phyloP scores from a whole-genome alignment of 805 yeast genomes.

The Metschnikowia proteae region DNA sequence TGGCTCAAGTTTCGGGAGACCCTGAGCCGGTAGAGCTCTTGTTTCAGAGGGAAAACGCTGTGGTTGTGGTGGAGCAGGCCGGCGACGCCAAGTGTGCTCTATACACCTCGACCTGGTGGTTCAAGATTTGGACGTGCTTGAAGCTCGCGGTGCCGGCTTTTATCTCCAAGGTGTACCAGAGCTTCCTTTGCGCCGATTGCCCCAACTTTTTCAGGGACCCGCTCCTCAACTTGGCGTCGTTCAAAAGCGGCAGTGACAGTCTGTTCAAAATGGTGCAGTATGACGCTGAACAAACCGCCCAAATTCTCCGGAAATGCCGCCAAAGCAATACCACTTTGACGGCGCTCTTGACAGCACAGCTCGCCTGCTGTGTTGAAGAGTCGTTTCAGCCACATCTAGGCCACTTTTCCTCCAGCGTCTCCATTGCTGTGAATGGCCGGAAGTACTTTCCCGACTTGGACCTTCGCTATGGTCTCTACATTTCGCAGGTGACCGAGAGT shows the following conservation, averaged over 20 bases:
- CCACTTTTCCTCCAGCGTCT: constrained; percentile 5
- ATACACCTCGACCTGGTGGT: constrained; percentile 4
- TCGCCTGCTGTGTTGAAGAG: constrained; percentile 4
- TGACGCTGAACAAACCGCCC: constrained; percentile 2
- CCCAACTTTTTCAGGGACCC: constrained; percentile 13
- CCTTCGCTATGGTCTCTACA: constrained; percentile 12
- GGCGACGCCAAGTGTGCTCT: constrained; percentile 5
- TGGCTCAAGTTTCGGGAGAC: neutral
- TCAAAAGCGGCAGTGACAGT: constrained; percentile 5
- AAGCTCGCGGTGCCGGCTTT: constrained; percentile 3
- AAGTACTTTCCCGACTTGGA: constrained; percentile 10
- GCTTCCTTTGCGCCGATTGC: neutral
- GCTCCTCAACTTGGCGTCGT: constrained; percentile 8
- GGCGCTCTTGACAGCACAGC: constrained; percentile 9
- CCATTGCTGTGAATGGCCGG: constrained; percentile 13
- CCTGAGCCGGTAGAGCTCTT: constrained; percentile 1
- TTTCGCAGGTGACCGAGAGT: constrained; percentile 1
- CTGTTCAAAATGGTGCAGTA: constrained; percentile 6
- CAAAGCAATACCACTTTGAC: constrained; percentile 9
- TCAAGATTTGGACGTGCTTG: neutral
- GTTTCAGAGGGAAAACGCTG: neutral
- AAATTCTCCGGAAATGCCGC: constrained; percentile 7
- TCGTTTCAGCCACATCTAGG: constrained; percentile 6
- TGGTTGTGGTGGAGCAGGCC: neutral
- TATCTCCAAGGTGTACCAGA: constrained; percentile 1